Base-by-base conservation (phyloP, 495 filamentous ascomycete species). In the Pyronema domesticum region DNA sequence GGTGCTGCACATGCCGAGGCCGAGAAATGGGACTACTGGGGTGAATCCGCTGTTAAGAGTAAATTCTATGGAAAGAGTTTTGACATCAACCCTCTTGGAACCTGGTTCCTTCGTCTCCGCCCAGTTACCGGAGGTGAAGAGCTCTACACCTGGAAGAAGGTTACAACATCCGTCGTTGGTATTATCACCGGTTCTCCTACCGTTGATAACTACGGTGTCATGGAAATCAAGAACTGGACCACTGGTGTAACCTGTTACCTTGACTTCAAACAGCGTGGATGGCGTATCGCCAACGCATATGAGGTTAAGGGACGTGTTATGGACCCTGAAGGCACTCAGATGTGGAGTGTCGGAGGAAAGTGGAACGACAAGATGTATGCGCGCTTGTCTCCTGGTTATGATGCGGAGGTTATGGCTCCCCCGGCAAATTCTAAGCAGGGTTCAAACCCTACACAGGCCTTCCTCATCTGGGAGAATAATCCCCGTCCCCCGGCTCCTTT, bases 361-460 rank as follows among this genome's bases (percentile, higher is more conserved):
- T 98, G 91, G 91, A 96, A 95, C 67, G 89, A 94, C 63, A 91
- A 89, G 68, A 82, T 98, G 57, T 98, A 93, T 68, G 93, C 91
- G 8, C 84, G 93, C 35, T 75, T 88, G 50, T 94, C 88, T 0
- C 88, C 89, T 1, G 93, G 89, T 23, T 94, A 83, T 66, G 87
- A 95, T 61, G 68, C 76, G 0, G 70, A 74, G 5, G 77, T 85
- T 39, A 80, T 83, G 44, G 71, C 76, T 1, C 68, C 73, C 10
- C 64, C 69, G 14, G 46, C 52, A 7, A 65, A 69, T 35, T 63
- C 18, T 64, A 72, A 76, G 47, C 69, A 69, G 1, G 72, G 72
- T 18, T 69, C 62, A 34, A 76, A 78, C 54, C 71, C 73, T 13
- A 77, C 69, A 58, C 80, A 85, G 71, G 88, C 88, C 1, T 85